A percentile compares a stretch with the other conserved stretches of the same genome.
These are phyloP conservation scores for Botryotinia globosa DNA, from an alignment of 2,329 filamentous ascomycete genomes.

Conservation along the genomic window DNA sequence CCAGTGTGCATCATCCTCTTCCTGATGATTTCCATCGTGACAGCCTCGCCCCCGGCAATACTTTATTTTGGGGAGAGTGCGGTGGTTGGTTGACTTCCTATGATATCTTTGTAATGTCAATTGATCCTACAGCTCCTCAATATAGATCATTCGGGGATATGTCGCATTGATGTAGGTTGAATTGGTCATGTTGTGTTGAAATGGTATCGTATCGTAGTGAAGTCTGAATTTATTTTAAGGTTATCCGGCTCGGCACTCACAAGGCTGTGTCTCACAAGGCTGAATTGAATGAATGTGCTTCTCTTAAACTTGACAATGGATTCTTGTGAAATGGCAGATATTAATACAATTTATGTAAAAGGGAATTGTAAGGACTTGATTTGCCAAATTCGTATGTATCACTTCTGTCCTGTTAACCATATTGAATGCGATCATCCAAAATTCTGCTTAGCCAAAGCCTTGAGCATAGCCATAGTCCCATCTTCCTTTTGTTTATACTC, in stretches of 20 bases:
- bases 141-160: not conserved
- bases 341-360: not conserved
- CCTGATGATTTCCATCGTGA: conserved; percentile 8
- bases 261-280: conserved; percentile 13
- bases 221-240: conserved; percentile 5
- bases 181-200: not conserved
- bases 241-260: conserved; percentile 3
- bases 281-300: not conserved
- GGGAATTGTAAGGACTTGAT: not conserved
- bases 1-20: conserved; percentile 2
- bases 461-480: conserved; percentile 78
- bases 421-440: conserved; percentile 53
- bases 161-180: not conserved
- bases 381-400: not conserved
- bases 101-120: not conserved
- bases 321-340: not conserved
- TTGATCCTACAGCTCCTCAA: no score
- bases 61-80: not conserved
- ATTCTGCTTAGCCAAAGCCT: conserved; percentile 71
- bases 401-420: not conserved
- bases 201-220: no score
- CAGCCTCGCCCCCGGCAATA: not conserved
- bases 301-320: not conserved
- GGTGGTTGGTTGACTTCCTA: not conserved
- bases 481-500: conserved; percentile 75